These are phyloP conservation scores for Cercospora sp. DNA, from an alignment of 2,329 filamentous ascomycete species.

Conservation along the genomic window DNA sequence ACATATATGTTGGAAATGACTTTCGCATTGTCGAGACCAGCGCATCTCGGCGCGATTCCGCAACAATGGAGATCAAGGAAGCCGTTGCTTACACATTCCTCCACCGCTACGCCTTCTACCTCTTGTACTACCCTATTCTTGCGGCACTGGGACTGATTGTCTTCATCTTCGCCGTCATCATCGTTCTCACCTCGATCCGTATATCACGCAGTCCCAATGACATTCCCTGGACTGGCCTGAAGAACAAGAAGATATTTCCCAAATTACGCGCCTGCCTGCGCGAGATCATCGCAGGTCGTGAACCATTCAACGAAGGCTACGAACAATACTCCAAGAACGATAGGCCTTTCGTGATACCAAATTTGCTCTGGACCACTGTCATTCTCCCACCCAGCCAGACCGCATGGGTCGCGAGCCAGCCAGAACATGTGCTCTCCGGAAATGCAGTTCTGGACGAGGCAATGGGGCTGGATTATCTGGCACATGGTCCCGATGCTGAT, in stretches of 20 bases:
- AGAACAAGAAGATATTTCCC: background rate
- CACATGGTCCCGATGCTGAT: constrained; percentile 14
- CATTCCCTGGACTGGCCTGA: background rate
- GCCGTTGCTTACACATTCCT: background rate
- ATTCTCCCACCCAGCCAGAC: constrained; percentile 21
- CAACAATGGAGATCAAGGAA: background rate
- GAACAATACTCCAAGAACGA: constrained; percentile 8
- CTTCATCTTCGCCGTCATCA: background rate
- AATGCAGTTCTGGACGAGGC: constrained; percentile 12
- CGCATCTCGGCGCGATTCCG: background rate
- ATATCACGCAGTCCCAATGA: background rate
- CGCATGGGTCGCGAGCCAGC: constrained; percentile 17
- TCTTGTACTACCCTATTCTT: constrained; percentile 1
- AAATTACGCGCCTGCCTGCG: constrained; percentile 2
- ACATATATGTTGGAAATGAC: background rate
- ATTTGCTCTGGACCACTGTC: constrained; percentile 18
- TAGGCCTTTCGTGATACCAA: constrained; percentile 13
- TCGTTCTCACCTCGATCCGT: background rate
- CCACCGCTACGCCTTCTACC: background rate
- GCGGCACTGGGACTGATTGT: background rate
- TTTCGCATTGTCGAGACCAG: background rate
- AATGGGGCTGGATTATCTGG: constrained; percentile 15
- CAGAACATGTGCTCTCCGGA: constrained; percentile 16
- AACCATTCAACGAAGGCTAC: constrained; percentile 10
- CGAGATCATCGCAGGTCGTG: constrained; percentile 1